Evolutionary conservation across 108 stramenopile species (phyloP).

Genomic region (Pseudonitzschia pungens): DNA sequence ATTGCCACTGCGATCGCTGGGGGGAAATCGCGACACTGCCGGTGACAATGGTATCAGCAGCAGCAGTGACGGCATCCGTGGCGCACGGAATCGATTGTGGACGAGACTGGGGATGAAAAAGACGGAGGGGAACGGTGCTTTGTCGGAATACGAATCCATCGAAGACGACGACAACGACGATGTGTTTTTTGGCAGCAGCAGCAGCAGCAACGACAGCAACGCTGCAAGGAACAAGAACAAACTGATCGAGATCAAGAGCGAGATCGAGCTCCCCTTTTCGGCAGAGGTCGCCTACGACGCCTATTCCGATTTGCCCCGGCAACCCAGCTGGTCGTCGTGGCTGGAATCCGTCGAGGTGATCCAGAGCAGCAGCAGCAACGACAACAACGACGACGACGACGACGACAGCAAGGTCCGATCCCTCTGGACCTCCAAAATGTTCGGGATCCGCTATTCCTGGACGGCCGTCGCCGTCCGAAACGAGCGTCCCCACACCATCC

Average conservation of each 20-base stretch:
- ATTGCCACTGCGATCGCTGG: not conserved
- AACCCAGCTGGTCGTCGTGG: constrained; percentile 77
- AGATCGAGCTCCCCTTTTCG: constrained; percentile 49
- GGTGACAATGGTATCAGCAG: not conserved
- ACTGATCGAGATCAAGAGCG: constrained; percentile 4
- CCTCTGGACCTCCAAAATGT: constrained; percentile 68
- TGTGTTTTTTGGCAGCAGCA: not conserved
- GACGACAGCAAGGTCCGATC: constrained; percentile 26
- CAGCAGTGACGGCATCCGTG: not conserved
- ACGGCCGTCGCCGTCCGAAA: constrained; percentile 46
- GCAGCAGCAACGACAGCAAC: not conserved
- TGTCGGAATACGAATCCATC: not conserved
- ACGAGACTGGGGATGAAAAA: not conserved
- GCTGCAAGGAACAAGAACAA: not conserved
- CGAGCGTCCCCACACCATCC: constrained; percentile 56
- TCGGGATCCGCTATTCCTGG: constrained; percentile 72
- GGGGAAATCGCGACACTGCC: not conserved
- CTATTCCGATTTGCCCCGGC: constrained; percentile 74
- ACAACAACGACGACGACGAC: not conserved
- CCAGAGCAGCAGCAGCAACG: constrained; percentile 18
- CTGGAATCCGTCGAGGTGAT: constrained; percentile 64
- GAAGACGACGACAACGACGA: not conserved
- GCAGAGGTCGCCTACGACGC: constrained; percentile 75
- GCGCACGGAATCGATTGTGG: not conserved
- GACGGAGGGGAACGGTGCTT: not conserved